These are phyloP conservation scores for Drosera capensis DNA, from an alignment of 148 eudicot species.

Conservation along the genomic window DNA sequence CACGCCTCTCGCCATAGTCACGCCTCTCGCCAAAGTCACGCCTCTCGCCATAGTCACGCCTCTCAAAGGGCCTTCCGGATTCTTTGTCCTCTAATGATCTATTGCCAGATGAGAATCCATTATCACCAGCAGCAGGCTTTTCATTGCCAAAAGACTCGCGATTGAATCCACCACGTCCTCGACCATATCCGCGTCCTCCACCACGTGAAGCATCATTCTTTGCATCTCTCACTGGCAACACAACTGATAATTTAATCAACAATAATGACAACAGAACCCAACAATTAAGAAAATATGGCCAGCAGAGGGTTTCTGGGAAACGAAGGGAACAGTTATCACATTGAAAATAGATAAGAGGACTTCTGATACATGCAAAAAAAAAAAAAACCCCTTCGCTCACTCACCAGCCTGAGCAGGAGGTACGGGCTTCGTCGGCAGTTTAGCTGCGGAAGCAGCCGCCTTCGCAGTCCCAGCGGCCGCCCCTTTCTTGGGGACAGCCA, in stretches of 20 bases:
- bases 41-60: constrained; percentile 24
- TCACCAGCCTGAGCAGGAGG: constrained; percentile 50
- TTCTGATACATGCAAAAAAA: not conserved
- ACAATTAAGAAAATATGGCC: not conserved
- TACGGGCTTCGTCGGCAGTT: constrained; percentile 38
- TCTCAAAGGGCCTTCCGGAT: constrained; percentile 26
- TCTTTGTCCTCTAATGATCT: constrained; percentile 39
- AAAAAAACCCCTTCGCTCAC: not conserved
- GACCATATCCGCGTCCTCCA: constrained; percentile 37
- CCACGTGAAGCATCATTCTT: constrained; percentile 42
- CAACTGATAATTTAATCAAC: no score
- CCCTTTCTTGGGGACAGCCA: constrained; percentile 11
- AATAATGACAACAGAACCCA: no score
- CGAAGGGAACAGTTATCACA: not conserved
- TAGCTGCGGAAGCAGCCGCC: constrained; percentile 18
- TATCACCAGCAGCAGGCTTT: constrained; percentile 19
- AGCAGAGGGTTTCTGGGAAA: not conserved
- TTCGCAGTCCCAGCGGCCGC: constrained; percentile 11
- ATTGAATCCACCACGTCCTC: constrained; percentile 39
- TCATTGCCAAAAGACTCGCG: constrained; percentile 27
- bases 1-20: constrained; percentile 69
- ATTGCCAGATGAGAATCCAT: constrained; percentile 25
- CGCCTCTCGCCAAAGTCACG: constrained; percentile 50
- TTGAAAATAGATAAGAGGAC: not conserved
- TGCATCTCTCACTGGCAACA: constrained; percentile 38